These are phyloP conservation scores for Pseudocercospora fuligena DNA, from an alignment of 2,329 filamentous ascomycete species.

Conservation along the genomic window DNA sequence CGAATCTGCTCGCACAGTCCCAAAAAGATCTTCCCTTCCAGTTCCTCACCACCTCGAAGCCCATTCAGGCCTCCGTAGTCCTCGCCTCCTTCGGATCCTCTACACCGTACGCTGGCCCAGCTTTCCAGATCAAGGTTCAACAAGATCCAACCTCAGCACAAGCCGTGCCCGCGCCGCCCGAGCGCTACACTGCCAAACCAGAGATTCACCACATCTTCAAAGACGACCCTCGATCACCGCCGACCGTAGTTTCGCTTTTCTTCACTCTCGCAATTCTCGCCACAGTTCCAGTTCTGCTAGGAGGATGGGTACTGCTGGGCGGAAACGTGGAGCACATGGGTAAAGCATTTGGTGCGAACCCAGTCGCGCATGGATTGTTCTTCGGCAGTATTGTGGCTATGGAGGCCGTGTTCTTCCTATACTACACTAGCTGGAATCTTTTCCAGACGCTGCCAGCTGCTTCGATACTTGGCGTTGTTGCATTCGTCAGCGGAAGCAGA, in stretches of 20 bases:
- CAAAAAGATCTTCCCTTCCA: constrained; percentile 88
- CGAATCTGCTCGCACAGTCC: constrained; percentile 59
- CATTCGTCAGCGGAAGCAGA: constrained; percentile 85
- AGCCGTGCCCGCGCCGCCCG: constrained; percentile 66
- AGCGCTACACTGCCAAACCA: constrained; percentile 81
- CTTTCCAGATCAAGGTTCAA: constrained; percentile 74
- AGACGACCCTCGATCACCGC: constrained; percentile 76
- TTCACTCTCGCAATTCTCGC: constrained; percentile 76
- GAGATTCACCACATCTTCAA: constrained; percentile 94
- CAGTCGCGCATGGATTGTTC: constrained; percentile 81
- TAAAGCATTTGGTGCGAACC: constrained; percentile 75
- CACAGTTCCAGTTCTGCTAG: constrained; percentile 74
- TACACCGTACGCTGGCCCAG: constrained; percentile 67
- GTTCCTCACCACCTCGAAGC: constrained; percentile 69
- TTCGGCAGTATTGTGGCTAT: constrained; percentile 85
- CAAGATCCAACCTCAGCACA: constrained; percentile 66
- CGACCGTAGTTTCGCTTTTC: constrained; percentile 75
- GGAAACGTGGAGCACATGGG: constrained; percentile 80
- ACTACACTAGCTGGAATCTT: constrained; percentile 90
- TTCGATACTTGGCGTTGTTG: constrained; percentile 68
- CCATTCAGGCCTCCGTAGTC: constrained; percentile 79
- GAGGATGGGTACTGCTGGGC: constrained; percentile 76
- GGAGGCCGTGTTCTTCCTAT: constrained; percentile 91
- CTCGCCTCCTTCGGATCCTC: constrained; percentile 85
- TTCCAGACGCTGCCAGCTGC: constrained; percentile 85